phyloP scores from a whole-genome alignment of 179 eudicot species.

The Silene coronaria region DNA sequence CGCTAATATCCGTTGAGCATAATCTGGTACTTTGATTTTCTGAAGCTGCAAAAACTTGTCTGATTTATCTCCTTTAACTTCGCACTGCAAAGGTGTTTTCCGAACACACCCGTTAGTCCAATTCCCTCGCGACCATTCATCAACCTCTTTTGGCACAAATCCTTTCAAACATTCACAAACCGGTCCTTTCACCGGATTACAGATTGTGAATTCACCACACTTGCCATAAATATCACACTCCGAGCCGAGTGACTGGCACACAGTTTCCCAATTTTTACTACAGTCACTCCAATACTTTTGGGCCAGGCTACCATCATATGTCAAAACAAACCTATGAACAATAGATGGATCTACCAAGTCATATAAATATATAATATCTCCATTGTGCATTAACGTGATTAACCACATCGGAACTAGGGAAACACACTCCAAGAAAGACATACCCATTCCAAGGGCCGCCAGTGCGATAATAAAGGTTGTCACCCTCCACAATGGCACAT shows the following conservation, averaged over 20 bases:
- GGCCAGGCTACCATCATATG: conserved; percentile 9
- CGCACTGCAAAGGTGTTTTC: conserved; percentile 26
- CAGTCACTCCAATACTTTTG: conserved; percentile 18
- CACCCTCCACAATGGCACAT: conserved; percentile 17
- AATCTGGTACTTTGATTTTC: conserved; percentile 32
- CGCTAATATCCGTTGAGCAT: conserved; percentile 10
- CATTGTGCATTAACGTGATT: too few relatives aligned
- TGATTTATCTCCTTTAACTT: background rate
- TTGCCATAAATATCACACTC: conserved; percentile 37
- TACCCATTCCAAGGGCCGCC: conserved; percentile 31
- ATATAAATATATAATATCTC: background rate
- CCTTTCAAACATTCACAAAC: conserved; percentile 40
- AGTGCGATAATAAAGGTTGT: conserved; percentile 20
- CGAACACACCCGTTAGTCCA: conserved; percentile 43
- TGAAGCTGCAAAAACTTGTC: conserved; percentile 34
- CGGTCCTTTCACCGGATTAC: conserved; percentile 23
- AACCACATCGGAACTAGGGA: background rate
- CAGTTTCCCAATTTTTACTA: conserved; percentile 20
- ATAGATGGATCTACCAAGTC: background rate
- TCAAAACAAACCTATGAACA: background rate
- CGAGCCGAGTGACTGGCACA: conserved; percentile 10
- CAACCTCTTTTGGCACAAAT: conserved; percentile 27
- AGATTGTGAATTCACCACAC: conserved; percentile 41
- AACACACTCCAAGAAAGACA: conserved; percentile 21
- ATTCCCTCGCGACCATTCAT: conserved; percentile 42